A percentile compares a stretch with the other conserved stretches of the same genome.
phyloP scores from a whole-genome alignment of 1,284 basidiomycete species.

The Sutorius eximius region DNA sequence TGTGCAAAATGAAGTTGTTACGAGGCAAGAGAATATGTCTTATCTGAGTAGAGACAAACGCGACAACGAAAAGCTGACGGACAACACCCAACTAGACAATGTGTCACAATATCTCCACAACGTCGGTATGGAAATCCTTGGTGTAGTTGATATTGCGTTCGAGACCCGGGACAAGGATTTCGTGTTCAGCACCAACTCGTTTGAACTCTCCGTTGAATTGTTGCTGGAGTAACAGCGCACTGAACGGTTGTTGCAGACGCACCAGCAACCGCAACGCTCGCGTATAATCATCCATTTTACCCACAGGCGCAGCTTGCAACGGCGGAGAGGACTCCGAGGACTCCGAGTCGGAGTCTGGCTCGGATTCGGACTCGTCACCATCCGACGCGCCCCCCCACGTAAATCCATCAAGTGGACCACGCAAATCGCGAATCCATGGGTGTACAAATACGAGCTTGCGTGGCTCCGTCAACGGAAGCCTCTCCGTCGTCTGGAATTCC shows the following conservation, averaged over 20 bases:
- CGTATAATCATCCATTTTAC: neutral
- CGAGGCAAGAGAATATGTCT: neutral
- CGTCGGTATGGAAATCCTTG: neutral
- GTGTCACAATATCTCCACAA: slow-evolving; percentile 6
- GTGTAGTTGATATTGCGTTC: neutral
- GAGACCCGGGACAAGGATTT: neutral
- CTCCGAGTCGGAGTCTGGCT: neutral
- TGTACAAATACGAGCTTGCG: neutral
- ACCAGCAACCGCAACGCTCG: neutral
- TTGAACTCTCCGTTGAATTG: neutral
- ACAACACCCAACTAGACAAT: neutral
- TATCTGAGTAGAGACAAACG: neutral
- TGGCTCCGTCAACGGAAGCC: neutral
- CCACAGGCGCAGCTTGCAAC: neutral
- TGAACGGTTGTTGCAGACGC: slow-evolving; percentile 4
- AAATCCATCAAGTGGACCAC: neutral
- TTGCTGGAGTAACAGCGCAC: slow-evolving; percentile 1
- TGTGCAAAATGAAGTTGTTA: neutral
- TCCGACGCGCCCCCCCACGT: neutral
- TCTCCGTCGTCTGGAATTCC: neutral
- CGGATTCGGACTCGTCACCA: neutral
- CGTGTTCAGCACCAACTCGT: slow-evolving; percentile 3
- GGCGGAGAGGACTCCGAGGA: neutral
- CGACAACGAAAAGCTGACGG: neutral
- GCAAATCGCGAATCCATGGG: neutral